A percentile compares a stretch with the other conserved stretches of the same genome.
phyloP scores from a whole-genome alignment of 2,329 filamentous ascomycete genomes.

The Colletotrichum kahawae region DNA sequence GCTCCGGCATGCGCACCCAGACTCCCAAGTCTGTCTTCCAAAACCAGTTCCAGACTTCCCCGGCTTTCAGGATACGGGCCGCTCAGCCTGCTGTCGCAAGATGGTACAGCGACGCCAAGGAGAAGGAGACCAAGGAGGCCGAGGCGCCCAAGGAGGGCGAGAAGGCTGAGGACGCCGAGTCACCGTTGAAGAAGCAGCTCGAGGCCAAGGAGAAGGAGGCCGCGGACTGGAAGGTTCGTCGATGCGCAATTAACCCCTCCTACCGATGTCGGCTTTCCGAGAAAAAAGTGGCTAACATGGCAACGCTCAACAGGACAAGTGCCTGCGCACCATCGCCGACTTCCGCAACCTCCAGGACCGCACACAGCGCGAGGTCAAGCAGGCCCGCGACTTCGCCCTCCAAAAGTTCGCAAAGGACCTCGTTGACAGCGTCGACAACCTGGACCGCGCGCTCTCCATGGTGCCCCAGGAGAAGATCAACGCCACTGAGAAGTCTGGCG shows the following conservation, averaged over 20 bases:
- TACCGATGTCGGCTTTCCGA: slow-evolving; percentile 7
- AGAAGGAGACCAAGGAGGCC: slow-evolving; percentile 23
- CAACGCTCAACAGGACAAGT: slow-evolving; percentile 74
- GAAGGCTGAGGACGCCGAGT: slow-evolving; percentile 36
- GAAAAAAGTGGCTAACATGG: neutral
- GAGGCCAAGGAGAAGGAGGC: slow-evolving; percentile 58
- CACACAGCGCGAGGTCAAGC: slow-evolving; percentile 86
- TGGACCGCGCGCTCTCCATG: slow-evolving; percentile 86
- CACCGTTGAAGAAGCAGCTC: slow-evolving; percentile 55
- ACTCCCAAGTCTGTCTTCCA: slow-evolving; percentile 39
- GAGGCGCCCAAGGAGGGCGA: slow-evolving; percentile 31
- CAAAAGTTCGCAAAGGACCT: slow-evolving; percentile 95
- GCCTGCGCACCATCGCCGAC: slow-evolving; percentile 91
- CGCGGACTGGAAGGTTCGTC: slow-evolving; percentile 82
- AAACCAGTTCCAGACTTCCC: slow-evolving; percentile 41
- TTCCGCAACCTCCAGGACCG: slow-evolving; percentile 98
- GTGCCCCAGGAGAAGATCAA: slow-evolving; percentile 78
- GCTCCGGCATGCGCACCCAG: slow-evolving; percentile 42
- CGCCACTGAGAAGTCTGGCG: slow-evolving; percentile 47
- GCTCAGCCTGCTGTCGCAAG: slow-evolving; percentile 39
- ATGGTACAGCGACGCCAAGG: slow-evolving; percentile 57
- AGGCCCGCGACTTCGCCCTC: slow-evolving; percentile 90
- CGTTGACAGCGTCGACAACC: slow-evolving; percentile 94
- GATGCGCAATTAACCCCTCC: neutral
- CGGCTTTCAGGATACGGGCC: slow-evolving; percentile 40